Base-by-base conservation (phyloP, 169 alveolate species). In the Plasmodium knowlesi region DNA sequence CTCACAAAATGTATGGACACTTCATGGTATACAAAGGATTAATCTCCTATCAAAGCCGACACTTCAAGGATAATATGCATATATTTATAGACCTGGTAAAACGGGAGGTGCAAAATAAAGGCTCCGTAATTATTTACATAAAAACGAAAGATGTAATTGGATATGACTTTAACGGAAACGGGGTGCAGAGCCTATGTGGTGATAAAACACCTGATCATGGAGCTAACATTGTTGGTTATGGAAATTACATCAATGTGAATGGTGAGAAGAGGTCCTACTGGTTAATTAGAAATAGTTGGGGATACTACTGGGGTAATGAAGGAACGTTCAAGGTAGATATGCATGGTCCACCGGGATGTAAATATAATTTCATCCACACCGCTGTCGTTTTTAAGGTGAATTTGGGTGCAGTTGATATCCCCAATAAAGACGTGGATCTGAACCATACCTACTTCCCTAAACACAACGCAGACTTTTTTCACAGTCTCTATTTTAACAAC, bases 211-310 rank as follows among this genome's bases (percentile, higher is more conserved):
- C 91, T 25, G 95, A 91, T 30, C 96, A 90, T 83, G 95, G 95
- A 39, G 93, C 92, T 22, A 83, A 37, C n/a, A 80, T 90, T 41
- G 85, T 94, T 19, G 96, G 96, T 3, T 94, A 90, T 90, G 96
- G 96, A 41, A 82, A 73, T 34, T 94, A 94, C 61, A 74, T 91
- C 28, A 67, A 91, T 79, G 22, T 6, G 1, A 10, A 67, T 0
- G 95, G 93, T 14, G 88, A 82, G 28, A 89, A 82, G 54, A 84
- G 90, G 43, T 71, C 94, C 46, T 90, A 90, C 43, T 90, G 95
- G 95, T 16, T 90, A 43, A 22, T 90, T 1, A 80, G 92, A 80
- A 90, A 90, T 37, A 90, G 95, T 34, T 90, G 95, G 95, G 95
- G 95, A 6, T 90, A 90, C 53, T 90, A 90, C 76, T 90, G 95